Base-by-base conservation (phyloP, 768 basidiomycete species). In the Collybia nuda region DNA sequence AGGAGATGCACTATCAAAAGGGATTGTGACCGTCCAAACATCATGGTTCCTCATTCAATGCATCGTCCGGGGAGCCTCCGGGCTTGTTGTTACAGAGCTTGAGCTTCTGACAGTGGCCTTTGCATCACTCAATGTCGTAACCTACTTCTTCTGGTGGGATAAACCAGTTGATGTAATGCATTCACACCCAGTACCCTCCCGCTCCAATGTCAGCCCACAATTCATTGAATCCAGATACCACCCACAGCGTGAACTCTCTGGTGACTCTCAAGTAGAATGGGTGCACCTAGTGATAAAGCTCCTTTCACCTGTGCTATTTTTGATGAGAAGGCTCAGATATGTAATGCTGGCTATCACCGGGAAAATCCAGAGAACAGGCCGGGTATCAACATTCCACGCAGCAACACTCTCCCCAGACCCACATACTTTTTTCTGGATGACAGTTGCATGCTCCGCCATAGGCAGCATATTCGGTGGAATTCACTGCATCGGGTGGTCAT, bases 251-350 rank as follows among this genome's bases (percentile, higher is more conserved):
- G 29, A 24, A 17, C 19, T 21, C 21, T 5, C 28, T n/a, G 17
- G 2, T 22, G 28, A 43, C 15, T 1, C 28, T 28, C 3, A n/a
- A 9, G n/a, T 44, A 40, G 12, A 52, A 14, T 36, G 47, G 50
- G 2, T 53, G 52, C 23, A 50, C 43, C 11, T 39, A 19, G 21
- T 56, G 50, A 32, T 32, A 11, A 32, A 32, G 3, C 32, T 9
- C 9, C 7, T 32, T 11, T 5, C 6, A 2, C 32, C 32, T 14
- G 32, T 11, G 9, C 12, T 11, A 11, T 11, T 32, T 11, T 11
- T 32, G 6, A 6, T 32, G 32, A 32, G 12, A 32, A 6, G 6
- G 3, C 9, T 32, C 6, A 5, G 6, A 5, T 6, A 32, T 6
- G 32, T 5, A 32, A 11, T 11, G 2, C 32, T 32, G 6, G 32